Evolutionary conservation across 73 alveolate species (phyloP).

Genomic region (Paramecium sonneborni): DNA sequence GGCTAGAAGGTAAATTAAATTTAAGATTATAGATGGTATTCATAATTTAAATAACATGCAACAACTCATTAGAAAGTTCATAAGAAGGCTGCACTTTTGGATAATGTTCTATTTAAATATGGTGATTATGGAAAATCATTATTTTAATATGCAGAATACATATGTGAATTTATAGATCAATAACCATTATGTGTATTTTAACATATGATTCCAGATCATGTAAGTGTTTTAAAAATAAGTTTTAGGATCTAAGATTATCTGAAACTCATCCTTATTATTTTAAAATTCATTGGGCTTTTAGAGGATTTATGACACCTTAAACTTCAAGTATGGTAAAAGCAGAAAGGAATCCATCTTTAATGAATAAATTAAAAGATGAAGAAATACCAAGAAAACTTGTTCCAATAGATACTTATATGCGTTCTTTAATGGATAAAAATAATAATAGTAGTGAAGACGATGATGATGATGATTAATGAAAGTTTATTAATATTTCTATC

Average conservation of each 20-base stretch:
- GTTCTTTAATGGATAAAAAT: neutral
- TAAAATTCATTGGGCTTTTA: constrained; percentile 50
- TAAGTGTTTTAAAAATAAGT: neutral
- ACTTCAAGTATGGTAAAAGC: neutral
- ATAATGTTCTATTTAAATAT: constrained; percentile 16
- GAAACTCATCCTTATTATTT: constrained; percentile 25
- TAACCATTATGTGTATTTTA: constrained; percentile 31
- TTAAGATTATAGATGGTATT: neutral
- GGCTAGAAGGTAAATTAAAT: neutral
- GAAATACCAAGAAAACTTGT: neutral
- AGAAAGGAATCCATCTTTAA: neutral
- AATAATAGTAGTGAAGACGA: neutral
- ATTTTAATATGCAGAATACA: constrained; percentile 7
- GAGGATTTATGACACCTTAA: constrained; percentile 36
- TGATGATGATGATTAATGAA: neutral
- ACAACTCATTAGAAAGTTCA: neutral
- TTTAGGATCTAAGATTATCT: constrained; percentile 25
- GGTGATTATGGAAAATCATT: constrained; percentile 22
- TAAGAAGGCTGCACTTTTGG: constrained; percentile 15
- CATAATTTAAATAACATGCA: neutral
- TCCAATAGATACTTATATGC: neutral
- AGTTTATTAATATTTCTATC: too few relatives aligned
- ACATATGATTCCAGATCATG: constrained; percentile 14
- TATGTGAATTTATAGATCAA: constrained; percentile 51
- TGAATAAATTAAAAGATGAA: neutral